Conservation (phyloP, 192 early-diverging fungal genomes). For the Gigaspora rosea region DNA sequence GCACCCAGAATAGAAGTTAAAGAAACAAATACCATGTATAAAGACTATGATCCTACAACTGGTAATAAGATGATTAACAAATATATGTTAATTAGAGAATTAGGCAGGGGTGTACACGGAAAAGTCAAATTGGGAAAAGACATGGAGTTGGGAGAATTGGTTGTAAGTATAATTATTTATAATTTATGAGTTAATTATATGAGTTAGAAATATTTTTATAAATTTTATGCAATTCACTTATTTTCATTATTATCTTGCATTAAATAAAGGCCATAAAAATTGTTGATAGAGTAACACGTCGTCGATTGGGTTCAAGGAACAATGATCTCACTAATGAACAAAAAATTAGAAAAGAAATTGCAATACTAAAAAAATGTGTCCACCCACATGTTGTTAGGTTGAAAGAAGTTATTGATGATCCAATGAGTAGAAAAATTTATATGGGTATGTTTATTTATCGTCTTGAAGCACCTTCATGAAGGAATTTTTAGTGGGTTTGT, state of each 20-base stretch:
- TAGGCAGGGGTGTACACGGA: constrained; percentile 93
- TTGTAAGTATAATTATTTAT: constrained; percentile 53
- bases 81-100: constrained; percentile 86
- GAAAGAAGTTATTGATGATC: constrained; percentile 95
- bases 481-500: constrained; percentile 8
- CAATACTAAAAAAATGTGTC: constrained; percentile 92
- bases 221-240: not conserved
- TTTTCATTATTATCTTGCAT: not conserved
- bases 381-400: constrained; percentile 92
- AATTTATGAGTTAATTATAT: not conserved
- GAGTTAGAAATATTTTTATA: not conserved
- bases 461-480: not conserved
- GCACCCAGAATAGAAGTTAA: constrained; percentile 52
- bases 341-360: constrained; percentile 93
- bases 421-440: constrained; percentile 87
- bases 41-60: constrained; percentile 79
- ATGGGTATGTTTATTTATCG: constrained; percentile 55
- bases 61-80: constrained; percentile 97
- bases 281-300: constrained; percentile 45
- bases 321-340: constrained; percentile 57
- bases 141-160: constrained; percentile 73
- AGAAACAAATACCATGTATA: constrained; percentile 82
- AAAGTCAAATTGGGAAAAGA: constrained; percentile 93
- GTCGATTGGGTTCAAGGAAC: constrained; percentile 42
- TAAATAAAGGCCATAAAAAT: constrained; percentile 46